Base-by-base conservation (phyloP, 495 filamentous ascomycete species). In the Penicillium salamii region DNA sequence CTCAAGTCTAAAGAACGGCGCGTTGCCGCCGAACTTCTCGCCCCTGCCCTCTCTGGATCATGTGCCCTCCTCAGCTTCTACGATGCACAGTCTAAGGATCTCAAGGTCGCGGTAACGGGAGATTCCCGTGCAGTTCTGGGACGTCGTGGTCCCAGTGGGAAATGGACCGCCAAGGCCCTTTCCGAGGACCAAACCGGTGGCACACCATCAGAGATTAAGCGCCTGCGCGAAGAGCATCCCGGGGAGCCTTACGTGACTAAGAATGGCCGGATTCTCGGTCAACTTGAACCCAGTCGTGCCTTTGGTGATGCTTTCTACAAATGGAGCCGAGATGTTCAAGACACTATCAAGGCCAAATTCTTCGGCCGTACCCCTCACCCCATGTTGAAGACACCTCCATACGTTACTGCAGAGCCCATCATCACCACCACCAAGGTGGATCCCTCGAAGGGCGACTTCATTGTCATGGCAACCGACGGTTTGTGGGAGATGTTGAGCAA, bases 401-500 rank as follows among this genome's bases (percentile, higher is more conserved):
- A 99, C 61, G 95, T 99, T 15, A 99, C 95, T 5, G 95, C 95
- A 4, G 93, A 99, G 70, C 93, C 93, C 8, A 77, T 97, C 31
- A 79, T 99, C 38, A 97, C 91, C 6, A 96, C 90, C n/a, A 97
- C 93, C 24, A 87, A 92, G 66, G 85, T 99, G 44, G 82, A 95
- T 54, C 93, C 93, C 9, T 80, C 86, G 34, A 86, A 86, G 50
- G 93, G 93, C 37, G 95, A 97, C 60, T 99, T 99, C 57, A 72
- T 99, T 5, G 91, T 99, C 42, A 84, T 99, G 78, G 95, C 95
- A 5, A 96, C 95, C 0, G 95, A 99, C 61, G 95, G 95, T 2
- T 77, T 99, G 11, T 99, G 95, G 93, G 95, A 99, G 71, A 97
- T 97, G 92, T 75, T 99, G 42, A 96, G 89, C 42, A 99, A 97